Conservation (phyloP, 1,139 yeast species). For the Diutina rugosa region DNA sequence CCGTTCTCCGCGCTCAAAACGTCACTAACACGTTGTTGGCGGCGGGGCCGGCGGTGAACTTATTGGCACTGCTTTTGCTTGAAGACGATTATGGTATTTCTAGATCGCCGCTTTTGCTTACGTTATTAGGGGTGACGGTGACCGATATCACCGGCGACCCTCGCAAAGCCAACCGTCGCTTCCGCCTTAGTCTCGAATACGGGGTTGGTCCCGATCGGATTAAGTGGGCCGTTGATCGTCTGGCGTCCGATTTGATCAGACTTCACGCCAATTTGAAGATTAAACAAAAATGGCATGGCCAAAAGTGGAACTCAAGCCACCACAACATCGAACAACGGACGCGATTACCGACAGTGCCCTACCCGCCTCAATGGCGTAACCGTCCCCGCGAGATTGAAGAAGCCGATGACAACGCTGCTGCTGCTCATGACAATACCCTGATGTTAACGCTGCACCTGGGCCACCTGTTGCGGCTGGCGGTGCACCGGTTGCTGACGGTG, state of each 20-base stretch:
- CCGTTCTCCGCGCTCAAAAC: slow-evolving; percentile 42
- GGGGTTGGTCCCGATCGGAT: slow-evolving; percentile 76
- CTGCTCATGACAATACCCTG: background rate
- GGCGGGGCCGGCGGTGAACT: slow-evolving; percentile 71
- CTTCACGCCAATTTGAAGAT: slow-evolving; percentile 60
- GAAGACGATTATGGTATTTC: slow-evolving; percentile 68
- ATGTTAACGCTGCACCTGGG: background rate
- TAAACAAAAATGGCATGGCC: slow-evolving; percentile 5
- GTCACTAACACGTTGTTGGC: slow-evolving; percentile 51
- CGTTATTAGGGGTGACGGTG: slow-evolving; percentile 56
- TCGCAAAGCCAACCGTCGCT: slow-evolving; percentile 38
- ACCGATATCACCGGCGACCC: slow-evolving; percentile 34
- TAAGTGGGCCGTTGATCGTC: slow-evolving; percentile 70
- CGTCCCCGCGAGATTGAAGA: background rate
- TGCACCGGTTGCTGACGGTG: background rate
- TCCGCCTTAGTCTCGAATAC: slow-evolving; percentile 65
- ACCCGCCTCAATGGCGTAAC: background rate
- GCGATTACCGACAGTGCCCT: background rate
- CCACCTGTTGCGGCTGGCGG: background rate
- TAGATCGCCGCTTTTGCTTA: slow-evolving; percentile 71
- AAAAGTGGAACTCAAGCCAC: background rate
- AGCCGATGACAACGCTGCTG: background rate
- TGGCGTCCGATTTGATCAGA: slow-evolving; percentile 53
- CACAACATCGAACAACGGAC: background rate
- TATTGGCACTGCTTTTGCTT: slow-evolving; percentile 63